Evolutionary conservation across 1,284 basidiomycete genomes (phyloP).

Genomic region (Pholiota adiposa): DNA sequence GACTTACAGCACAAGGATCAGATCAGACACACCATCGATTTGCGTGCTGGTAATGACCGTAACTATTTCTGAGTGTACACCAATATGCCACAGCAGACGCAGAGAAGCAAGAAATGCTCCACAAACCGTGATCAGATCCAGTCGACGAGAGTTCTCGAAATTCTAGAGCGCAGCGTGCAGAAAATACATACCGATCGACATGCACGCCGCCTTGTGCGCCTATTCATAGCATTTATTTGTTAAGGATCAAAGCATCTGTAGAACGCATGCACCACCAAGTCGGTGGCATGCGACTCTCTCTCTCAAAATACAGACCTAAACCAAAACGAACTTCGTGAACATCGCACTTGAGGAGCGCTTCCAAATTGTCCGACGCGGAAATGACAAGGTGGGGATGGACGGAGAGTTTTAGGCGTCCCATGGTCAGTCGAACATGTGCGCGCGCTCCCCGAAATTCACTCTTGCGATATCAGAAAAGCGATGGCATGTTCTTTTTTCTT

Average conservation of each 20-base stretch:
- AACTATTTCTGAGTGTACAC: too few relatives aligned
- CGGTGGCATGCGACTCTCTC: background rate
- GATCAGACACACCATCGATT: too few relatives aligned
- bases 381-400: background rate
- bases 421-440: too few relatives aligned
- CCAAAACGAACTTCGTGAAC: background rate
- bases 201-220: background rate
- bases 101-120: too few relatives aligned
- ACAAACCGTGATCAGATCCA: too few relatives aligned
- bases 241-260: background rate
- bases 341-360: conserved; percentile 2
- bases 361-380: background rate
- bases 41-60: too few relatives aligned
- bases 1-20: too few relatives aligned
- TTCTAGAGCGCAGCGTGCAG: too few relatives aligned
- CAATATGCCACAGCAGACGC: too few relatives aligned
- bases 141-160: too few relatives aligned
- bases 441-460: background rate
- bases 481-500: background rate
- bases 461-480: background rate
- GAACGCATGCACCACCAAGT: background rate
- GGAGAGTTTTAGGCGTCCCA: too few relatives aligned
- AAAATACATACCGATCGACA: too few relatives aligned
- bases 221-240: background rate
- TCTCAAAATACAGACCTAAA: background rate